These are phyloP conservation scores for Poteriospumella lacustris DNA, from an alignment of 108 stramenopile genomes.

Conservation along the genomic window DNA sequence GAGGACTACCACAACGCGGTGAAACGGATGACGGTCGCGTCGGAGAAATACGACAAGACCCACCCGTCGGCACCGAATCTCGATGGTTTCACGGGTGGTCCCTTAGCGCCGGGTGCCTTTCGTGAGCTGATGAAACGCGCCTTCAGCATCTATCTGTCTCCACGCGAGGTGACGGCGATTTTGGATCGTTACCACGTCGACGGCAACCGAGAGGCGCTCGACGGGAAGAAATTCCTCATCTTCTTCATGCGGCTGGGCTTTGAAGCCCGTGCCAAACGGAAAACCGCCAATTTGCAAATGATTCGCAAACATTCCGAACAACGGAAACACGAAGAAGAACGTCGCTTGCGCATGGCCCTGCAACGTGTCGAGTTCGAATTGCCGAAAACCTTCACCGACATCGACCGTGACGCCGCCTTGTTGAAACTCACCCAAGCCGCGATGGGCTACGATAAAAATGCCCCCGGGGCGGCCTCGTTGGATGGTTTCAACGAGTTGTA, in stretches of 20 bases:
- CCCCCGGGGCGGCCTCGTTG: not conserved
- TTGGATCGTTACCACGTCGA: not conserved
- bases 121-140: constrained; percentile 10
- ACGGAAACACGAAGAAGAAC: not conserved
- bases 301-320: not conserved
- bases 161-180: not conserved
- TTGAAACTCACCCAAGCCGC: not conserved
- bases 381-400: not conserved
- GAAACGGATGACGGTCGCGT: not conserved
- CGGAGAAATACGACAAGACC: constrained; percentile 25
- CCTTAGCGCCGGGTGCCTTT: not conserved
- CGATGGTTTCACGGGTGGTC: constrained; percentile 4
- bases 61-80: constrained; percentile 21
- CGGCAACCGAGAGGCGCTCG: not conserved
- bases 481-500: not conserved
- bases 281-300: not conserved
- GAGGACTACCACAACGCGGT: constrained; percentile 3
- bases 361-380: not conserved
- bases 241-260: constrained; percentile 14
- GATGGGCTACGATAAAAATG: constrained; percentile 11
- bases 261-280: constrained; percentile 8
- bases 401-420: not conserved
- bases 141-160: constrained; percentile 7
- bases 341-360: too few relatives aligned
- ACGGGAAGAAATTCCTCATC: constrained; percentile 23